These are phyloP conservation scores for Entomophthora muscae DNA, from an alignment of 371 early-diverging fungal species.

Conservation along the genomic window DNA sequence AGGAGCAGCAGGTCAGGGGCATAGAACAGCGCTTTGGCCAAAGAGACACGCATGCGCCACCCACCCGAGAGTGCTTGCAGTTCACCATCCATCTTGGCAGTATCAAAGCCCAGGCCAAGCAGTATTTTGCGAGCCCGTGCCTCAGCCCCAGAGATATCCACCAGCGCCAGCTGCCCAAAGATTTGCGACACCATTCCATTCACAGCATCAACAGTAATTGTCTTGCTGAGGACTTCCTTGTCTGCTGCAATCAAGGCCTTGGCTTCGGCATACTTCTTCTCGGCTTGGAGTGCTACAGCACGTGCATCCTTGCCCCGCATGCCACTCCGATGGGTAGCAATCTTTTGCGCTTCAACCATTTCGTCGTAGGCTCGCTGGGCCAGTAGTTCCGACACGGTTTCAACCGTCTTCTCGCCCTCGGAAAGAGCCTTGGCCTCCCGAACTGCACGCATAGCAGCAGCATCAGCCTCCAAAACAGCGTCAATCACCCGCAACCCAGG, in stretches of 20 bases:
- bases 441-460: conserved; percentile 13
- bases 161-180: conserved; percentile 20
- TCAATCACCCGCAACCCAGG: conserved; percentile 31
- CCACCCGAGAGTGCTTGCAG: conserved; percentile 59
- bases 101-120: conserved; percentile 36
- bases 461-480: conserved; percentile 52
- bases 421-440: too few species aligned
- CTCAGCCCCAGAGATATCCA: conserved; percentile 28
- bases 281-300: conserved; percentile 33
- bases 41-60: conserved; percentile 71
- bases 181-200: conserved; percentile 32
- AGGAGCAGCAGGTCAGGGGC: conserved; percentile 63
- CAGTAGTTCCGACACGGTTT: conserved; percentile 15
- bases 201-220: conserved; percentile 1
- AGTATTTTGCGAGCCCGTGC: conserved; percentile 39
- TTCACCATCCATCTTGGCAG: conserved; percentile 18
- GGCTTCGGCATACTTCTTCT: conserved; percentile 18
- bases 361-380: conserved; percentile 18
- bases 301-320: conserved; percentile 60
- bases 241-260: conserved; percentile 7
- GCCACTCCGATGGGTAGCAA: conserved; percentile 58
- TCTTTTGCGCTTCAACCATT: conserved; percentile 29
- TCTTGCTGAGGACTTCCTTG: background rate
- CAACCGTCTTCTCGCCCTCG: conserved; percentile 1
- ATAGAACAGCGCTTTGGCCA: conserved; percentile 63